These are phyloP conservation scores for Cladosporium sp. DNA, from an alignment of 2,329 filamentous ascomycete genomes.

Conservation along the genomic window DNA sequence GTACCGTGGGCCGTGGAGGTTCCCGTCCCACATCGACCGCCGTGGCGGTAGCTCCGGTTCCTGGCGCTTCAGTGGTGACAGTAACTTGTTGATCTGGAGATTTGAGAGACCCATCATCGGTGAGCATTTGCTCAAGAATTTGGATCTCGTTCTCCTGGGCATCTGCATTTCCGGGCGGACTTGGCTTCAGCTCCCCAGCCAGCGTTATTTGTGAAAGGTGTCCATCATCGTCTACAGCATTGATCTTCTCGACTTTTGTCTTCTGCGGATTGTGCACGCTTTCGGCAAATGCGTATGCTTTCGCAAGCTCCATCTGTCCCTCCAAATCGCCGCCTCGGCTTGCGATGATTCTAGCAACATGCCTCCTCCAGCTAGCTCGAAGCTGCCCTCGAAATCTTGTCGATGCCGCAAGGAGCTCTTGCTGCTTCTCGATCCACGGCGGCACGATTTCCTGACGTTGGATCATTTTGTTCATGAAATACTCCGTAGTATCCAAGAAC, in stretches of 20 bases:
- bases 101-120: slow-evolving; percentile 24
- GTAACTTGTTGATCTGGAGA: slow-evolving; percentile 18
- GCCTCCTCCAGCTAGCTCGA: slow-evolving; percentile 75
- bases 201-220: slow-evolving; percentile 44
- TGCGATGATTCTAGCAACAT: slow-evolving; percentile 72
- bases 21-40: background rate
- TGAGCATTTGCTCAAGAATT: slow-evolving; percentile 31
- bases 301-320: slow-evolving; percentile 64
- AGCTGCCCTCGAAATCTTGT: slow-evolving; percentile 67
- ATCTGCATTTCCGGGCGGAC: slow-evolving; percentile 11
- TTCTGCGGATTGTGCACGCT: slow-evolving; percentile 50
- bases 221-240: slow-evolving; percentile 41
- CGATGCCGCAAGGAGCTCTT: slow-evolving; percentile 68
- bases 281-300: slow-evolving; percentile 71
- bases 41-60: slow-evolving; percentile 4
- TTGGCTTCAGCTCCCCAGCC: slow-evolving; percentile 37
- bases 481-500: slow-evolving; percentile 93
- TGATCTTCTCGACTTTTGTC: slow-evolving; percentile 38
- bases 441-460: slow-evolving; percentile 92
- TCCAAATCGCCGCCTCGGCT: slow-evolving; percentile 69
- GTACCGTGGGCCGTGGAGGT: slow-evolving; percentile 16
- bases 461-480: slow-evolving; percentile 98
- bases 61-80: slow-evolving; percentile 14
- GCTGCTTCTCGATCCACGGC: slow-evolving; percentile 98
- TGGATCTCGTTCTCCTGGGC: slow-evolving; percentile 28